phyloP scores from a whole-genome alignment of 2,329 filamentous ascomycete genomes.

The Rhinocladiella similis region DNA sequence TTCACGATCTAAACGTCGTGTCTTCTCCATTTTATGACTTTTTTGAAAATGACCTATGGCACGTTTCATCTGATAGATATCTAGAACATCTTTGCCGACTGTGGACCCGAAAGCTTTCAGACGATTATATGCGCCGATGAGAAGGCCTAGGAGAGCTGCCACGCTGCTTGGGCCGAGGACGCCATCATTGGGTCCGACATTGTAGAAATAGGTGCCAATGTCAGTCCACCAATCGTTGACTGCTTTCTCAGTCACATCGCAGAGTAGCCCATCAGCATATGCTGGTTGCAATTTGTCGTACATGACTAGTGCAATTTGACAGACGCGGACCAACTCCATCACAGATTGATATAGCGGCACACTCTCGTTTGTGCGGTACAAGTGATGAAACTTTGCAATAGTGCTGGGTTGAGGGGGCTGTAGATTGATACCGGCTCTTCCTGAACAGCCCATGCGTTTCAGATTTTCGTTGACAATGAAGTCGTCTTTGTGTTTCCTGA shows the following conservation, averaged over 20 bases:
- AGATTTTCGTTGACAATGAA: constrained; percentile 95
- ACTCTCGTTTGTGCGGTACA: constrained; percentile 84
- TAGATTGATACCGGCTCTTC: constrained; percentile 80
- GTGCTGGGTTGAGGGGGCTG: constrained; percentile 76
- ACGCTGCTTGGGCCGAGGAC: constrained; percentile 91
- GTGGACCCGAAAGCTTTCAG: constrained; percentile 82
- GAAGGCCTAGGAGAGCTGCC: constrained; percentile 78
- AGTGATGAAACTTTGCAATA: constrained; percentile 84
- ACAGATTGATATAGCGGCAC: constrained; percentile 77
- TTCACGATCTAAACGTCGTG: constrained; percentile 76
- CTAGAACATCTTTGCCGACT: constrained; percentile 87
- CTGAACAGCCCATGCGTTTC: constrained; percentile 89
- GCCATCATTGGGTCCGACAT: constrained; percentile 87
- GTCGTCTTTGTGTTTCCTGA: constrained; percentile 73
- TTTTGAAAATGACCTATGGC: constrained; percentile 90
- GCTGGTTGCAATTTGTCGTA: constrained; percentile 86
- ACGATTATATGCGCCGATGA: constrained; percentile 87
- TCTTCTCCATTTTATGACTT: constrained; percentile 74
- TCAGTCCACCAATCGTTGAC: constrained; percentile 96
- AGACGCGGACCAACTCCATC: constrained; percentile 84
- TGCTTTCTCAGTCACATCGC: constrained; percentile 87
- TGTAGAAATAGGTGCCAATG: constrained; percentile 87
- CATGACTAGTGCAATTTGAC: constrained; percentile 82
- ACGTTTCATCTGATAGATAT: constrained; percentile 76
- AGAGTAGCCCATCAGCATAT: constrained; percentile 88